Conservation (phyloP, 2,329 filamentous ascomycete species). For the Nigrospora oryzae region DNA sequence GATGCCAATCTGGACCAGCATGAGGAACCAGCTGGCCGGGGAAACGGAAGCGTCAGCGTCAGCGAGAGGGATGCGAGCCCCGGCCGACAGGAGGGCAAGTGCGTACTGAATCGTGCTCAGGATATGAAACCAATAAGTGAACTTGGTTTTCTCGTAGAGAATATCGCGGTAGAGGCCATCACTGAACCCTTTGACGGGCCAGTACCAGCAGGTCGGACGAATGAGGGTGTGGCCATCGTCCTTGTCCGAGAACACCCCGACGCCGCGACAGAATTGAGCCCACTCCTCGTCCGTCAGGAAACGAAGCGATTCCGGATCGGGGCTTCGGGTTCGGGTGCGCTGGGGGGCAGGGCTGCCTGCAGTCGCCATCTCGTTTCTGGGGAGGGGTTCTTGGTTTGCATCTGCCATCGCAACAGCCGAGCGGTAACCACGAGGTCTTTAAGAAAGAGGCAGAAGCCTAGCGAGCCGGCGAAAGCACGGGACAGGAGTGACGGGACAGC, state of each 20-base stretch:
- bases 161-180: constrained; percentile 41
- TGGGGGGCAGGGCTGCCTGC: too few species aligned
- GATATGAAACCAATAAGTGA: constrained; percentile 32
- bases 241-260: constrained; percentile 34
- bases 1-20: constrained; percentile 40
- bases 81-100: neutral
- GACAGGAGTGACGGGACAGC: too few species aligned
- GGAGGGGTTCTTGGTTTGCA: too few species aligned
- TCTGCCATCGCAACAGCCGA: too few species aligned
- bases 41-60: neutral
- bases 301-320: constrained; percentile 12
- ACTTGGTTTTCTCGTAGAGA: constrained; percentile 33
- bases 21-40: constrained; percentile 31
- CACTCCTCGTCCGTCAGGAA: constrained; percentile 35
- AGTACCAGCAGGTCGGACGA: constrained; percentile 31
- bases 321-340: too few species aligned
- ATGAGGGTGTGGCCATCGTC: constrained; percentile 32
- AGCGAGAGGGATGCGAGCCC: neutral
- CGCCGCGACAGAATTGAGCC: constrained; percentile 34
- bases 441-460: too few species aligned
- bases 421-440: too few species aligned
- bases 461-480: too few species aligned
- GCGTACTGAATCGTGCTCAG: constrained; percentile 20
- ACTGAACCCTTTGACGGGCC: constrained; percentile 38
- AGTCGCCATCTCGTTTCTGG: too few species aligned